phyloP scores from a whole-genome alignment of 1,284 basidiomycete genomes.

The Stereum hirsutum region DNA sequence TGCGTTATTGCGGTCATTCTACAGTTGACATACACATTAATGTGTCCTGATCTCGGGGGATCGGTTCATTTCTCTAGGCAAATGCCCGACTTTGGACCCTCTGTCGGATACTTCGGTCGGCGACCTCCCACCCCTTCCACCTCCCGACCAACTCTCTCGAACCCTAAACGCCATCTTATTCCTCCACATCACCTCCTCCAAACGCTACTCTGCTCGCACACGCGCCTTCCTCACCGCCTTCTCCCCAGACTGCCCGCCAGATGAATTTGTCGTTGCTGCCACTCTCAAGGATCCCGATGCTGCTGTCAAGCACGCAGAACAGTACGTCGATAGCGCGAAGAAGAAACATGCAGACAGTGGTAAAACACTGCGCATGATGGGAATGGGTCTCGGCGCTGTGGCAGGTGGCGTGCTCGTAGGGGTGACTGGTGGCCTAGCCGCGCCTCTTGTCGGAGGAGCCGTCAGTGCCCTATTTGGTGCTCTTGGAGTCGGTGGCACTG shows the following conservation, averaged over 20 bases:
- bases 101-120: conserved; percentile 36
- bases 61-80: conserved; percentile 13
- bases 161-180: conserved; percentile 42
- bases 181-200: conserved; percentile 37
- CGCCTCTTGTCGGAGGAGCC: conserved; percentile 48
- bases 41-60: background rate
- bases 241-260: conserved; percentile 22
- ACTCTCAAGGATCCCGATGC: conserved; percentile 41
- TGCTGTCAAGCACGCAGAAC: conserved; percentile 35
- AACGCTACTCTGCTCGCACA: conserved; percentile 44
- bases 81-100: conserved; percentile 31
- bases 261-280: conserved; percentile 35
- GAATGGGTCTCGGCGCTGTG: conserved; percentile 44
- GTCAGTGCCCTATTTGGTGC: conserved; percentile 38
- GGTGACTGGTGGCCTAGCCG: conserved; percentile 47
- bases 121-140: conserved; percentile 31
- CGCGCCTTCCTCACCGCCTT: conserved; percentile 37
- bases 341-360: conserved; percentile 32
- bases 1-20: conserved; percentile 10
- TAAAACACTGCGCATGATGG: conserved; percentile 32
- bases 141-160: conserved; percentile 22
- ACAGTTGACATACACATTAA: background rate
- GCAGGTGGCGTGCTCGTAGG: conserved; percentile 49
- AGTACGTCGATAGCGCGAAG: conserved; percentile 28
- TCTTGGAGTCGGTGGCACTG: conserved; percentile 45